Evolutionary conservation across 345 rosid genomes (phyloP), one percentile per base, ranked within the genome.

Genomic region (Brassica carinata): DNA sequence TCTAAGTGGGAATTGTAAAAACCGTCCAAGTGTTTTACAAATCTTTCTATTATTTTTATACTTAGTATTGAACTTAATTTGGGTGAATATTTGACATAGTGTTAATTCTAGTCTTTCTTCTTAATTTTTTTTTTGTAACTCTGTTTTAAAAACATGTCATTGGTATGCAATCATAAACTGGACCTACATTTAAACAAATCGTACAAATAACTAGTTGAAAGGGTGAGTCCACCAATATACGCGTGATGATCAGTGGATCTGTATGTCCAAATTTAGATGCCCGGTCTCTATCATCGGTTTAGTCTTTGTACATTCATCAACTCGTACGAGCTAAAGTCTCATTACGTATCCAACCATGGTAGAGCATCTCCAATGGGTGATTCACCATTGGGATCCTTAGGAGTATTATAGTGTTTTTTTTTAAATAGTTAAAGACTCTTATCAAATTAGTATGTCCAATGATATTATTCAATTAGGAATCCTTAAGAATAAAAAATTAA

Each of bases 281-380:
- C 6, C 61, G 30, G 34, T 59, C 70, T 57, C 29, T 27, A 2
- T 77, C 34, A 58, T 69, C 7, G 45, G 8, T 76, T 27, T 30
- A 67, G 5, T 23, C 15, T 65, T 26, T 19, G 36, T 38, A 36
- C 9, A 4, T 51, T 53, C 11, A n/a, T 75, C 73, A 23, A 11
- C 14, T 69, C 40, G 74, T 69, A 59, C 79, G 33, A 76, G 61
- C 57, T 34, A 33, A 45, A 68, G 40, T 76, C 68, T 68, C 67
- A 38, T 43, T 9, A 58, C 67, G 67, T 70, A 67, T 67, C 72
- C 73, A 26, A 76, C 40, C 59, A 65, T 38, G 38, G 33, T 34
- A 34, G 38, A 34, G 8, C 38, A 34, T 34, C 38, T 34, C 38
- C 38, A 34, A 34, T 34, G 8, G 38, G 6, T 8, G 38, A 34